Evolutionary conservation across 257 asterid genomes (phyloP), one percentile per base, ranked within the genome.

Genomic region (Gardenia jasminoides): DNA sequence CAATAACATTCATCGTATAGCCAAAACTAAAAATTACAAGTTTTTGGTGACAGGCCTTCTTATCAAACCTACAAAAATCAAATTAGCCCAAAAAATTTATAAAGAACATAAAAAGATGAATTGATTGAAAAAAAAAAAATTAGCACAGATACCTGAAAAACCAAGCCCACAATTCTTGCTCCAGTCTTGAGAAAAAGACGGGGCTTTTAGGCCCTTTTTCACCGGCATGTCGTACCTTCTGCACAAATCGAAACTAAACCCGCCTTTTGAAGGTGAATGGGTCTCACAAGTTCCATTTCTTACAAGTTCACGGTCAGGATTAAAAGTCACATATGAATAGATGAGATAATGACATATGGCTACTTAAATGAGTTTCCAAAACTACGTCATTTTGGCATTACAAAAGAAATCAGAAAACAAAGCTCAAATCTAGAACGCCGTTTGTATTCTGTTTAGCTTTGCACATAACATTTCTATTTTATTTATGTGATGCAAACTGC

Each of bases 131-230:
- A n/a, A n/a, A 31, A 6, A n/a, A 52, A 73, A 52, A 0, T 6
- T 11, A n/a, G 48, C 7, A 65, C 61, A 79, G 39, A 19, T 77
- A 92, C 98, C 98, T 90, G 75, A 76, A 90, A 94, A 84, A 94
- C 84, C 80, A 94, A 82, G 44, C 98, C 98, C 15, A 94, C 98
- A 43, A 94, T 94, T 54, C 97, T 94, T 59, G 99, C 93, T 65
- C 99, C 99, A 68, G 99, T 94, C 88, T 94, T 94, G 73, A 94
- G 96, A 80, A 83, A n/a, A 94, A 17, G 91, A 83, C 19, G 96
- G 88, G 66, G 76, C 67, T 74, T 88, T 86, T 77, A 90, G 86
- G 83, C 98, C 98, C 85, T 92, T 92, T 48, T 87, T 85, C 74
- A 48, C 83, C 52, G 92, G 96, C 98, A 94, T 94, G 31, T 81